Evolutionary conservation across 805 yeast genomes (phyloP), one percentile per base, ranked within the genome.

Genomic region (Ogataea naganishii): DNA sequence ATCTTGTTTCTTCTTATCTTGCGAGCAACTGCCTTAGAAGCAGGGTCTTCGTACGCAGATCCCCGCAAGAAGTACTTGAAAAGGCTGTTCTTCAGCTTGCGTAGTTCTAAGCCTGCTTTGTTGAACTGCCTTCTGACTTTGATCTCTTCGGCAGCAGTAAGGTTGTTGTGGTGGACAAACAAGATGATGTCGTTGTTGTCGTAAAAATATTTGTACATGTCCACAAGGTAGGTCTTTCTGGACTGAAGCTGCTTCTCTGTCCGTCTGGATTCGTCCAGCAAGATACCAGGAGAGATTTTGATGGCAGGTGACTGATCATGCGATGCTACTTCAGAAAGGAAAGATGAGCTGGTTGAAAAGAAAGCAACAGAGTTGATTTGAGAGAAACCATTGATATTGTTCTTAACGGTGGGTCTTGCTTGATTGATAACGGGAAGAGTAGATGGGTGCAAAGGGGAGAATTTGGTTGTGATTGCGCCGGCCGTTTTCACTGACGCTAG

Each of bases 141-240:
- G 34, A 67, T 70, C 49, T 80, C 76, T 39, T 92, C 97, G 10
- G 56, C 45, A 41, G 83, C 77, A 33, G 71, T 53, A 42, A 88
- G 58, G 51, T 86, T 86, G 53, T 85, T 84, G 60, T 84, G 89
- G 59, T 92, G 98, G 5, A 77, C 72, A 42, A 83, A 76, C 32
- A 89, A 64, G 10, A 88, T 64, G 26, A 88, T 75, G 22, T 83
- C 76, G 51, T 75, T 74, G 18, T 57, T 62, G 34, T 77, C 75
- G 59, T 85, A 67, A 38, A 85, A 52, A 38, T 78, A 59, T 37
- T 83, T 72, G 64, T 89, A 89, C 41, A 71, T 63, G 55, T 89
- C 95, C 38, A 89, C 64, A 39, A 89, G 63, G 44, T 75, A 86
- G 0, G 96, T 86, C 61, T 89, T 89, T 60, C 96, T 75, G 4